A percentile compares a stretch with the other conserved stretches of the same genome.
phyloP scores from a whole-genome alignment of 192 early-diverging fungal genomes.

The Linnemannia elongata region DNA sequence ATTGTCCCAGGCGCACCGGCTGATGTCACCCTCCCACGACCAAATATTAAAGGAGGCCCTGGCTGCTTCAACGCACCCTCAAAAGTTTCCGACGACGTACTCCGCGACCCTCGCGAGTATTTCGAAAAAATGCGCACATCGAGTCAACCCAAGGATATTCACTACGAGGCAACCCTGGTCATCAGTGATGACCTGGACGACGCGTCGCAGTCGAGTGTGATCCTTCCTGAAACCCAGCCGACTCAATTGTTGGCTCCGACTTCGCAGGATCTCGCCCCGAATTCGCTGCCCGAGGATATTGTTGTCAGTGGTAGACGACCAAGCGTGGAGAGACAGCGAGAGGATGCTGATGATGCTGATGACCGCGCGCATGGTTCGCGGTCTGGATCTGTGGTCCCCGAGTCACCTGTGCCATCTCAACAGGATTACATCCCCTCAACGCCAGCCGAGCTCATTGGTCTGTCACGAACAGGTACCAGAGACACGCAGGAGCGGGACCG shows the following conservation, averaged over 20 bases:
- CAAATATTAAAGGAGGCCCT: neutral
- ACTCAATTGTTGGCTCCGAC: neutral
- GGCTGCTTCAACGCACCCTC: neutral
- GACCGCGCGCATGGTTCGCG: neutral
- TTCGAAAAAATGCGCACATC: neutral
- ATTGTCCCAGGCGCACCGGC: neutral
- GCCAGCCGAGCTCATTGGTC: neutral
- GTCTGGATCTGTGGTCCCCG: neutral
- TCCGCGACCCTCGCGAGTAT: neutral
- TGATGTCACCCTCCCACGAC: neutral
- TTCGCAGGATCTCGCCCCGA: neutral
- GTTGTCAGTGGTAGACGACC: neutral
- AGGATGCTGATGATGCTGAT: neutral
- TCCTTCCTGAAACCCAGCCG: neutral
- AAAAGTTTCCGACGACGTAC: neutral
- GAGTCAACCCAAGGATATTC: neutral
- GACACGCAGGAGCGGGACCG: too few relatives aligned
- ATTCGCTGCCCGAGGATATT: neutral
- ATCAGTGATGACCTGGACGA: neutral
- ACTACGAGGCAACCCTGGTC: neutral
- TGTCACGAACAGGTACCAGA: too few relatives aligned
- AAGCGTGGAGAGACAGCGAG: neutral
- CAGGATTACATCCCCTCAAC: neutral
- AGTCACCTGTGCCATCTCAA: neutral
- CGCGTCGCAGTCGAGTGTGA: neutral